These are phyloP conservation scores for Suillus alpinus DNA, from an alignment of 768 basidiomycete species.

Conservation along the genomic window DNA sequence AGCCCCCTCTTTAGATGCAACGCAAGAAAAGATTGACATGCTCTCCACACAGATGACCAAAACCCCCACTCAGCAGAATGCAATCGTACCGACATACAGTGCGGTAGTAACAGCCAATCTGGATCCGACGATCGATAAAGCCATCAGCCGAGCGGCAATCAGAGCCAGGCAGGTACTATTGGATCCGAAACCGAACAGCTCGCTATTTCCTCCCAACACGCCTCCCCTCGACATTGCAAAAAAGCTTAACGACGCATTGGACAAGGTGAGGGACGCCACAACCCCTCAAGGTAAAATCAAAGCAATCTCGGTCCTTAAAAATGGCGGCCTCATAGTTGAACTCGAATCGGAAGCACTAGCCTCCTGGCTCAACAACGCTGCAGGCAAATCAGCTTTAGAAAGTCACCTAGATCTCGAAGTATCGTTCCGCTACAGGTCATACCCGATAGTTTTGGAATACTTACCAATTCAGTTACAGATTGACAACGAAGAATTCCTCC, in stretches of 20 bases:
- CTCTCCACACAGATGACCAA: neutral
- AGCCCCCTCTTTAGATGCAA: neutral
- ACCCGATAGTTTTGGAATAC: slow-evolving; percentile 15
- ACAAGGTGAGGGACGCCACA: neutral
- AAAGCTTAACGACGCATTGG: neutral
- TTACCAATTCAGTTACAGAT: slow-evolving; percentile 21
- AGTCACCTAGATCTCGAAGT: neutral
- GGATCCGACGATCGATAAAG: neutral
- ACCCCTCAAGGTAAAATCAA: neutral
- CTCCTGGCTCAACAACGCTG: neutral
- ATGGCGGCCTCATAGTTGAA: slow-evolving; percentile 16
- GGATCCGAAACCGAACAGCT: neutral
- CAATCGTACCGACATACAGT: neutral
- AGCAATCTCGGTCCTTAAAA: neutral
- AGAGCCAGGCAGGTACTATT: neutral
- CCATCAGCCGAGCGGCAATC: neutral
- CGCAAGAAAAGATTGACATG: neutral
- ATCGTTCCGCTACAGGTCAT: slow-evolving; percentile 2
- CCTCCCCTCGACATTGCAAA: neutral
- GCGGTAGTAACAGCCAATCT: neutral
- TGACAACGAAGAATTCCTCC: slow-evolving; percentile 8
- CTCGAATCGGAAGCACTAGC: neutral
- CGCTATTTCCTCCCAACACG: neutral
- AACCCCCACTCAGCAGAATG: neutral
- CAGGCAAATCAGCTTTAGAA: neutral